Evolutionary conservation across 2,329 filamentous ascomycete species (phyloP), one percentile per base, ranked within the genome.

Genomic region (Trichophyton benhamiae): DNA sequence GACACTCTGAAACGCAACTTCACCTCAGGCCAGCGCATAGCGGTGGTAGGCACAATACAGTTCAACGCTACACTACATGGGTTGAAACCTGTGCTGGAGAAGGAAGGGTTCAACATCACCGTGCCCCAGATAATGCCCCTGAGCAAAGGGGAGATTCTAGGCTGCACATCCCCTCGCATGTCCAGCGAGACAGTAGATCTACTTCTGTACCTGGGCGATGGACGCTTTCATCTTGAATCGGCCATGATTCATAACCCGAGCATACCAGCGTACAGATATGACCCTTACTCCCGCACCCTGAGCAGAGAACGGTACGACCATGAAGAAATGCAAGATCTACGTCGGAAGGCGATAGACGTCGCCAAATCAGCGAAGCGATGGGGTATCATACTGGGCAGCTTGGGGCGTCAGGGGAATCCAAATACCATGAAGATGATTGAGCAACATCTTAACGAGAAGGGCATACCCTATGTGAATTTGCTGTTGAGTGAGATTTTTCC

Each of bases 171-270:
- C 0, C 94, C 94, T 0, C 82, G 82, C 22, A 79, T 92, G n/a
- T 68, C 78, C 13, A 73, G 77, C n/a, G 69, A 76, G 44, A 77
- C 79, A 42, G 83, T 91, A 22, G 89, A 95, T 70, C 75, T 90
- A 65, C 87, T 96, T 53, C 78, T 96, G 1, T 96, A 96, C 72
- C 83, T 96, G 13, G 91, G 91, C 55, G 91, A 96, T 70, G 91
- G 91, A 11, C 84, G 91, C 63, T 96, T 96, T 78, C 94, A 99
- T 72, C 87, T 99, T 49, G 94, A 99, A 75, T 95, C 89, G 69
- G 92, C 95, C 70, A 99, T 99, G 92, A 99, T 99, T 66, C 94
- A 97, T 72, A 99, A 99, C 75, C 94, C 95, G 0, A 76, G 79
- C 3, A 83, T 96, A 41, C 89, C 92, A 0, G 92, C 95, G 1